phyloP scores from a whole-genome alignment of 768 basidiomycete genomes.

The Porphyrellus cyaneotinctus region DNA sequence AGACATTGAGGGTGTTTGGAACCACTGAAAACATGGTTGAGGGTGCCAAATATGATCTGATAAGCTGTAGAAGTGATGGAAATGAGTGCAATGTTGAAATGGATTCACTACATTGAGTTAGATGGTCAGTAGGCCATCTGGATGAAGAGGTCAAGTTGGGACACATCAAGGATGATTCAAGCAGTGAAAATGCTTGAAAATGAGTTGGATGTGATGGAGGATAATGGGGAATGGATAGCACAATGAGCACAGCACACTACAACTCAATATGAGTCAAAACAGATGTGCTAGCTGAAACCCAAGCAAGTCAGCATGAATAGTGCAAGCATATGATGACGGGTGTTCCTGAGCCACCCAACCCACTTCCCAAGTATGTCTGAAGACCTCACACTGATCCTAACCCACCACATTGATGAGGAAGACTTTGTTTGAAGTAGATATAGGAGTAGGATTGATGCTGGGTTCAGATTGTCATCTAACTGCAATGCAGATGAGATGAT shows the following conservation, averaged over 20 bases:
- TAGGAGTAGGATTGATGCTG: neutral
- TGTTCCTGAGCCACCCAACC: no score
- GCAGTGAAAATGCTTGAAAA: neutral
- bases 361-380: no score
- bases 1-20: neutral
- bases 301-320: neutral
- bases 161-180: neutral
- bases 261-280: neutral
- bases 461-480: neutral
- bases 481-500: neutral
- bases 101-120: neutral
- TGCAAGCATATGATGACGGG: neutral
- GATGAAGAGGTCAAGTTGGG: neutral
- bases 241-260: no score
- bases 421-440: neutral
- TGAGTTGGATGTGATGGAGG: neutral
- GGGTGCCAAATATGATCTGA: neutral
- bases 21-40: neutral
- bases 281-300: neutral
- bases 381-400: no score
- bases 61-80: neutral
- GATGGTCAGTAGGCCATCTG: neutral
- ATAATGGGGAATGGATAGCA: neutral
- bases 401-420: no score
- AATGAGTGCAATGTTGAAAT: no score